Conservation (phyloP, 1,284 basidiomycete genomes). For the Cutaneotrichosporon spelunceum region DNA sequence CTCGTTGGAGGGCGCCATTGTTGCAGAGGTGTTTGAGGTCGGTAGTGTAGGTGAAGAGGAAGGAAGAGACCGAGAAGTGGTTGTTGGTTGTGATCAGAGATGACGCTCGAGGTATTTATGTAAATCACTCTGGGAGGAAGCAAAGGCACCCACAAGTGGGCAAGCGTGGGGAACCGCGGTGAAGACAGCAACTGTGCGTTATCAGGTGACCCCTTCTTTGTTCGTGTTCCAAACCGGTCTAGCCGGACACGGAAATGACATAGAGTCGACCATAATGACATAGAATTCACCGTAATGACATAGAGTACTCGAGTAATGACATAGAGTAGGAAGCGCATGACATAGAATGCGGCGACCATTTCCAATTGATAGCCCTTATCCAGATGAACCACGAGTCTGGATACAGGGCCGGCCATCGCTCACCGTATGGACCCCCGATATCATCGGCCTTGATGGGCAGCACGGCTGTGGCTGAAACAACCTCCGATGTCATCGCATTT, state of each 20-base stretch:
- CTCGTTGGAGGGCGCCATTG: slow-evolving; percentile 32
- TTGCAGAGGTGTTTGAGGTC: slow-evolving; percentile 1
- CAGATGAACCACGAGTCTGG: neutral
- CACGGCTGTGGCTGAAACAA: neutral
- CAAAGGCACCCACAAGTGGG: neutral
- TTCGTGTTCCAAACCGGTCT: neutral
- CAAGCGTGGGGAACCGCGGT: neutral
- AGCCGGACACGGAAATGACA: neutral
- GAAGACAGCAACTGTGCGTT: neutral
- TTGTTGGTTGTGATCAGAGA: neutral
- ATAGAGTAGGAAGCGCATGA: neutral
- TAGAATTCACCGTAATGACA: neutral
- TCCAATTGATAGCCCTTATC: neutral
- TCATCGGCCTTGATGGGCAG: neutral
- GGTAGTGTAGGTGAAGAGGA: neutral
- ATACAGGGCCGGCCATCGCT: neutral
- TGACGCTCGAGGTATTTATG: neutral
- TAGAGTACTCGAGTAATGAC: neutral
- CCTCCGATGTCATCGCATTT: slow-evolving; percentile 1
- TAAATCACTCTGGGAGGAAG: neutral
- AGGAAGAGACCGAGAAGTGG: neutral
- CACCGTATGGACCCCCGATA: neutral
- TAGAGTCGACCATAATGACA: neutral
- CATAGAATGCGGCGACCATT: neutral
- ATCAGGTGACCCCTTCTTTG: neutral